These are phyloP conservation scores for Ceratocystis colombiana DNA, from an alignment of 2,329 filamentous ascomycete species.

Conservation along the genomic window DNA sequence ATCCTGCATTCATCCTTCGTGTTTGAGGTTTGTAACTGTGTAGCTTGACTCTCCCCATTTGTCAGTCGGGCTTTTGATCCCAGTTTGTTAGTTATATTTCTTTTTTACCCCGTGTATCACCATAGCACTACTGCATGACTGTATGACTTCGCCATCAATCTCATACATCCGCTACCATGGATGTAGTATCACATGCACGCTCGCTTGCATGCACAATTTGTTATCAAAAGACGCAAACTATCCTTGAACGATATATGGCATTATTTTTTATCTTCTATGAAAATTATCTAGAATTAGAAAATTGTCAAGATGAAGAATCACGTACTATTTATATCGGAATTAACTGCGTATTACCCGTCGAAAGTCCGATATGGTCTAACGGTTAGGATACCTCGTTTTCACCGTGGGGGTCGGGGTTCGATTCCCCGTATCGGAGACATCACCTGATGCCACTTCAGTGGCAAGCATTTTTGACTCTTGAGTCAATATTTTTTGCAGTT, in stretches of 20 bases:
- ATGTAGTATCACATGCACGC: conserved; percentile 4
- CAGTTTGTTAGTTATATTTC: not conserved
- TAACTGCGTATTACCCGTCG: not conserved
- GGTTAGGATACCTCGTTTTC: conserved; percentile 26
- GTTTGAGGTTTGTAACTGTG: conserved; percentile 5
- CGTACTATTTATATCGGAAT: not conserved
- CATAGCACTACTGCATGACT: not conserved
- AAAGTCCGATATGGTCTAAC: conserved; percentile 25
- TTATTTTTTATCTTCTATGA: too few relatives aligned
- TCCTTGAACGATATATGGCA: too few relatives aligned
- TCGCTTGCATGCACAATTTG: conserved; percentile 6
- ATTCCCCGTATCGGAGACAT: conserved; percentile 25
- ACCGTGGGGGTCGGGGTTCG: conserved; percentile 26
- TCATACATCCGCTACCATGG: not conserved
- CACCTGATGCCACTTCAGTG: fast-evolving
- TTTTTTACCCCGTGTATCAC: conserved; percentile 3
- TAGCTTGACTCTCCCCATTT: not conserved
- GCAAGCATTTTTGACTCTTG: too few relatives aligned
- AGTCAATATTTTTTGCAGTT: not conserved
- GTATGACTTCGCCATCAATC: not conserved
- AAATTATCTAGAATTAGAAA: too few relatives aligned
- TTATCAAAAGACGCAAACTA: not conserved
- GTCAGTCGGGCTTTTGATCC: not conserved
- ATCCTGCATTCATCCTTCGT: not conserved
- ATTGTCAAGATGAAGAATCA: too few relatives aligned